Conservation (phyloP, 768 basidiomycete genomes). For the Pulveroboletus sp. region DNA sequence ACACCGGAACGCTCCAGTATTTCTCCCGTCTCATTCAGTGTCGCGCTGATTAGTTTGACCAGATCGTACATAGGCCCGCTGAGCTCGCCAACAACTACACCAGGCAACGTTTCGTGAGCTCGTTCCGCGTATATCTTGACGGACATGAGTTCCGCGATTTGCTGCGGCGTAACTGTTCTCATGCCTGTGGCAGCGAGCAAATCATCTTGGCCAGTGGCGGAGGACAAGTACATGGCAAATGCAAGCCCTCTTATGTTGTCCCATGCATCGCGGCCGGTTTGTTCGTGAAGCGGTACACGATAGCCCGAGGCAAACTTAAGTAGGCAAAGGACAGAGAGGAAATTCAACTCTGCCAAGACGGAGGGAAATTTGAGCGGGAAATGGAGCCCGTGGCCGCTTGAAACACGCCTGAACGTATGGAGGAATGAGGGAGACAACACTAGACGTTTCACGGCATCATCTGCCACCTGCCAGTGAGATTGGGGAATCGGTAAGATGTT, state of each 20-base stretch:
- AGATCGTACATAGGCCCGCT: slow-evolving; percentile 74
- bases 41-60: slow-evolving; percentile 60
- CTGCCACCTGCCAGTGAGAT: slow-evolving; percentile 55
- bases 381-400: slow-evolving; percentile 62
- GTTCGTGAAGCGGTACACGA: slow-evolving; percentile 66
- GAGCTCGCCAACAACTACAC: slow-evolving; percentile 70
- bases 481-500: slow-evolving; percentile 9
- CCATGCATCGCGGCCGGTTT: slow-evolving; percentile 79
- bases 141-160: slow-evolving; percentile 72
- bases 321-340: slow-evolving; percentile 73
- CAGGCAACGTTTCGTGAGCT: slow-evolving; percentile 65
- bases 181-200: slow-evolving; percentile 69
- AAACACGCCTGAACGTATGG: slow-evolving; percentile 59
- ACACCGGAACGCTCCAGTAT: slow-evolving; percentile 61
- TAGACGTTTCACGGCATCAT: slow-evolving; percentile 56
- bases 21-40: slow-evolving; percentile 71
- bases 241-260: slow-evolving; percentile 76
- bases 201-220: slow-evolving; percentile 51
- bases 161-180: slow-evolving; percentile 45
- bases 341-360: slow-evolving; percentile 70
- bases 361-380: slow-evolving; percentile 82
- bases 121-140: slow-evolving; percentile 68
- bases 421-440: slow-evolving; percentile 64
- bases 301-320: slow-evolving; percentile 86
- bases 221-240: slow-evolving; percentile 70